Conservation (phyloP, 768 basidiomycete species). For the Suillus spraguei region DNA sequence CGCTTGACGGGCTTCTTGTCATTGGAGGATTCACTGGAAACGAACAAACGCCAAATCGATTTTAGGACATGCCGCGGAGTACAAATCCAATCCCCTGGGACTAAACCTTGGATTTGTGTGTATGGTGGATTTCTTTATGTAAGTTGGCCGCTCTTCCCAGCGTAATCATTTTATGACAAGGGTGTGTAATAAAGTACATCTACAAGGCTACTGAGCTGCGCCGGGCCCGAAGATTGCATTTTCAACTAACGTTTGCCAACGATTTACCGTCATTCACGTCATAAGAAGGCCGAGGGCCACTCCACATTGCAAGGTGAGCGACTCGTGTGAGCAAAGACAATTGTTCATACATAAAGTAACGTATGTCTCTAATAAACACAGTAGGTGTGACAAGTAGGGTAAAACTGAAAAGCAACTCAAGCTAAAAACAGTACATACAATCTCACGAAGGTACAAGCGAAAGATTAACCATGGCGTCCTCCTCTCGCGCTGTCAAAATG, state of each 20-base stretch:
- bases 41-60: slow-evolving; percentile 1
- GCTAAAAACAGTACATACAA: not conserved
- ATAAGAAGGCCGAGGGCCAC: not conserved
- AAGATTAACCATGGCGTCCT: not conserved
- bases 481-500: slow-evolving; percentile 13
- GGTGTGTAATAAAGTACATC: slow-evolving; percentile 1
- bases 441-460: slow-evolving; percentile 4
- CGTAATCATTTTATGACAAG: slow-evolving; percentile 5
- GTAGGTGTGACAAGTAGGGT: not conserved
- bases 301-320: not conserved
- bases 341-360: not conserved
- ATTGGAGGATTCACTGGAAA: slow-evolving; percentile 7
- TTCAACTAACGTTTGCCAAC: not conserved
- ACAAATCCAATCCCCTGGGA: not conserved
- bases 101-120: not conserved
- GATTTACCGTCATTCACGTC: not conserved
- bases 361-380: not conserved
- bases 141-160: slow-evolving; percentile 9
- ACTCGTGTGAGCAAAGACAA: not conserved
- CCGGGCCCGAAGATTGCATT: not conserved
- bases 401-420: slow-evolving; percentile 3
- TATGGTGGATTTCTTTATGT: not conserved
- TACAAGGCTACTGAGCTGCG: not conserved
- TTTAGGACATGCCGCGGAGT: slow-evolving; percentile 5
- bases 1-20: not conserved